These are phyloP conservation scores for Polyporus tsugae DNA, from an alignment of 1,284 basidiomycete species.

Conservation along the genomic window DNA sequence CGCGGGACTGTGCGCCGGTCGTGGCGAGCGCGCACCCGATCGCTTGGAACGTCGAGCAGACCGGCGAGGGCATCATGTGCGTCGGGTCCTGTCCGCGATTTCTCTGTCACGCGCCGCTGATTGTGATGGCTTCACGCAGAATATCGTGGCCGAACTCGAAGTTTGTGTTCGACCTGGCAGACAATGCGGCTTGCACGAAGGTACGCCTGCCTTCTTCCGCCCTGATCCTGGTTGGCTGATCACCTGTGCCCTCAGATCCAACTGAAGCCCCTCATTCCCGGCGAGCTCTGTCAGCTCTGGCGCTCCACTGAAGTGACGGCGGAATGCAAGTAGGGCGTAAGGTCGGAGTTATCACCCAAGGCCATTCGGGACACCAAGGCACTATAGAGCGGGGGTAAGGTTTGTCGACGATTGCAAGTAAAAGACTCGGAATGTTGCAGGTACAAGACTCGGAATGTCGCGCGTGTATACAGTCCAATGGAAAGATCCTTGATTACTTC, in stretches of 20 bases:
- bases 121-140: conserved; percentile 14
- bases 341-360: neutral
- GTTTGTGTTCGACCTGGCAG: conserved; percentile 36
- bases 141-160: conserved; percentile 38
- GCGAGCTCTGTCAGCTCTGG: conserved; percentile 37
- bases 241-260: conserved; percentile 28
- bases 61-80: conserved; percentile 34
- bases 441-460: too few relatives aligned
- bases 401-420: neutral
- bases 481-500: too few relatives aligned
- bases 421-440: too few relatives aligned
- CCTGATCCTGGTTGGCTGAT: neutral
- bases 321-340: neutral
- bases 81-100: conserved; percentile 1
- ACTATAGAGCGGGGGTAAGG: neutral
- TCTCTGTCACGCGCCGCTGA: neutral
- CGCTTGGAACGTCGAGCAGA: conserved; percentile 37
- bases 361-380: neutral
- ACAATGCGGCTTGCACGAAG: conserved; percentile 33
- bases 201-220: conserved; percentile 17
- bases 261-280: conserved; percentile 27
- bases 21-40: conserved; percentile 43
- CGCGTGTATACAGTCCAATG: too few relatives aligned
- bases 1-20: conserved; percentile 42
- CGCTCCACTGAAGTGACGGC: conserved; percentile 25